Percentiles rank a stretch among this genome's conserved stretches.
These are phyloP conservation scores for Flaveria ramosissima DNA, from an alignment of 129 eudicot species.

Conservation along the genomic window DNA sequence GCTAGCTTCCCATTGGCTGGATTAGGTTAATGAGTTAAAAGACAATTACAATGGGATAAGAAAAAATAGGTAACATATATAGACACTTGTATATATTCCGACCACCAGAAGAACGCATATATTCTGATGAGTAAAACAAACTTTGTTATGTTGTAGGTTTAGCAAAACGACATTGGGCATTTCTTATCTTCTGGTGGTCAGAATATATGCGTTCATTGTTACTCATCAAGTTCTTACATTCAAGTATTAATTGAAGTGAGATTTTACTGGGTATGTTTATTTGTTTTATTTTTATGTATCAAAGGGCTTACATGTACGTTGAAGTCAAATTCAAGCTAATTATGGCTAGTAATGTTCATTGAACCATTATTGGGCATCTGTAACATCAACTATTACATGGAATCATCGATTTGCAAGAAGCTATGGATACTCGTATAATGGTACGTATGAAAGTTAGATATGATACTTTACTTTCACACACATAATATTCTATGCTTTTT, in stretches of 20 bases:
- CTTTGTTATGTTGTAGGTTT: too few relatives aligned
- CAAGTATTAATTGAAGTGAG: too few relatives aligned
- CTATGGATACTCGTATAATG: slow-evolving; percentile 14
- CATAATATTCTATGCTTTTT: slow-evolving; percentile 30
- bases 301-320: slow-evolving; percentile 20
- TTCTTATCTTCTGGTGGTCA: slow-evolving; percentile 20
- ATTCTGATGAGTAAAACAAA: too few relatives aligned
- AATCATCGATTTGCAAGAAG: slow-evolving; percentile 22
- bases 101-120: too few relatives aligned
- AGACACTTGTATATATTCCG: too few relatives aligned
- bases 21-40: too few relatives aligned
- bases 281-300: slow-evolving; percentile 2
- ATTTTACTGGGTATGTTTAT: too few relatives aligned
- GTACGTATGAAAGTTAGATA: slow-evolving; percentile 22
- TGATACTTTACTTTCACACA: slow-evolving; percentile 15
- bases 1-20: too few relatives aligned
- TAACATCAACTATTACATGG: slow-evolving; percentile 37
- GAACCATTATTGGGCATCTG: slow-evolving; percentile 25
- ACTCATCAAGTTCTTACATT: too few relatives aligned
- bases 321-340: neutral
- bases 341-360: slow-evolving; percentile 26
- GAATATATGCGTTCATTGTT: slow-evolving; percentile 33
- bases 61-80: too few relatives aligned
- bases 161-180: too few relatives aligned
- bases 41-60: too few relatives aligned